These are phyloP conservation scores for Hymenoscyphus albidus DNA, from an alignment of 2,329 filamentous ascomycete species.

Conservation along the genomic window DNA sequence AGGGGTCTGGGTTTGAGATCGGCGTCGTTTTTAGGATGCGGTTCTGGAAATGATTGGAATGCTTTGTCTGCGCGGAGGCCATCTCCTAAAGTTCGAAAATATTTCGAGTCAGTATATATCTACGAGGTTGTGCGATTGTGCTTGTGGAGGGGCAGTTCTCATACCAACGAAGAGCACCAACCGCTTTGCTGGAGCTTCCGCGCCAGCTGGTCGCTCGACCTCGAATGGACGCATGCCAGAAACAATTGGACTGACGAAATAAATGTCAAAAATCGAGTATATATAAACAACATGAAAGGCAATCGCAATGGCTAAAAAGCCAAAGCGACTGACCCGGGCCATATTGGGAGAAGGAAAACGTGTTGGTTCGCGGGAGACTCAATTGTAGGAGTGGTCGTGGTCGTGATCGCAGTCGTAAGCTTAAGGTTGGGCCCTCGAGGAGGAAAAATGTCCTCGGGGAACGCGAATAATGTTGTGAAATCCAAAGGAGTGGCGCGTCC, in stretches of 20 bases:
- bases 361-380: slow-evolving; percentile 6
- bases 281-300: slow-evolving; percentile 93
- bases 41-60: slow-evolving; percentile 89
- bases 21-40: slow-evolving; percentile 63
- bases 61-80: slow-evolving; percentile 96
- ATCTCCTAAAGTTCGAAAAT: slow-evolving; percentile 55
- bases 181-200: slow-evolving; percentile 77
- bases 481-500: slow-evolving; percentile 34
- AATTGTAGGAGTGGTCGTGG: background rate
- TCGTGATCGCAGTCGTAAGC: no score
- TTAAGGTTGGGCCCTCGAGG: background rate
- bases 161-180: slow-evolving; percentile 89
- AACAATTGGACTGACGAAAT: slow-evolving; percentile 97
- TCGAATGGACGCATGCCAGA: slow-evolving; percentile 85
- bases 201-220: slow-evolving; percentile 56
- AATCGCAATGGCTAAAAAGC: slow-evolving; percentile 83
- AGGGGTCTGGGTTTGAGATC: slow-evolving; percentile 73
- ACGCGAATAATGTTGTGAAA: background rate
- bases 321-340: slow-evolving; percentile 61
- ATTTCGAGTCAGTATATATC: slow-evolving; percentile 14
- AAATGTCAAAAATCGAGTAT: slow-evolving; percentile 95
- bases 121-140: background rate
- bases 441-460: background rate
- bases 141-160: background rate
- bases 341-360: slow-evolving; percentile 37